Evolutionary conservation across 1,139 yeast species (phyloP), one percentile per base, ranked within the genome.

Genomic region (Groenewaldozyma sp.): DNA sequence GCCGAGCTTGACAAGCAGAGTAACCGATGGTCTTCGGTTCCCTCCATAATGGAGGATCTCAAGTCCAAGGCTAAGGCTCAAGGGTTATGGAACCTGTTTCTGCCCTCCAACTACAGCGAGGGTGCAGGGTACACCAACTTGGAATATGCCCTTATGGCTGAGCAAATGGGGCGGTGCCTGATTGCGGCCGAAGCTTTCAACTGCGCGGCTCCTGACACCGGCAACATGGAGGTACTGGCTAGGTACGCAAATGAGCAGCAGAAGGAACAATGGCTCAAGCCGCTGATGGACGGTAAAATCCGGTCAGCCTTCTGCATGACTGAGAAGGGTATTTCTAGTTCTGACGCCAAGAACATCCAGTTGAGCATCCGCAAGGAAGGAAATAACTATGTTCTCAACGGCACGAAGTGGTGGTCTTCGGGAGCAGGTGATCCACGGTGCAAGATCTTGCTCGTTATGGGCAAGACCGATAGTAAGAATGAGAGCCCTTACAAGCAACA

Each of bases 381-480:
- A 4, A 75, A 75, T 2, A 68, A 74, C 47, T 75, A 69, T 49
- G 75, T 76, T 3, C 51, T 79, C 36, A 75, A 74, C 47, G 87
- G 87, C 9, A 68, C 76, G 46, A 79, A 79, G 55, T 79, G 86
- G 86, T 78, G 79, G 70, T 80, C 82, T 2, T 74, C 82, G 0
- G 84, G 84, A 22, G 84, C 83, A 28, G 84, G 82, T 17, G 84
- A 79, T 56, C 83, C 83, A 19, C 67, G 81, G 42, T 71, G 78
- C 56, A 52, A 65, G 26, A 37, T 61, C 14, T 74, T 82, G 79
- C 64, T 79, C 39, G 73, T 75, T n/a, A 76, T 79, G 81, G 79
- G 82, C 47, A 69, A 76, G 55, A 77, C 82, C 3, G n/a, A n/a
- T n/a, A 39, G 45, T 18, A 38, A 40, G 19, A 36, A 45, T 24